A percentile compares a stretch with the other conserved stretches of the same genome.
These are phyloP conservation scores for Diaporthe amygdali DNA, from an alignment of 2,329 filamentous ascomycete species.

Conservation along the genomic window DNA sequence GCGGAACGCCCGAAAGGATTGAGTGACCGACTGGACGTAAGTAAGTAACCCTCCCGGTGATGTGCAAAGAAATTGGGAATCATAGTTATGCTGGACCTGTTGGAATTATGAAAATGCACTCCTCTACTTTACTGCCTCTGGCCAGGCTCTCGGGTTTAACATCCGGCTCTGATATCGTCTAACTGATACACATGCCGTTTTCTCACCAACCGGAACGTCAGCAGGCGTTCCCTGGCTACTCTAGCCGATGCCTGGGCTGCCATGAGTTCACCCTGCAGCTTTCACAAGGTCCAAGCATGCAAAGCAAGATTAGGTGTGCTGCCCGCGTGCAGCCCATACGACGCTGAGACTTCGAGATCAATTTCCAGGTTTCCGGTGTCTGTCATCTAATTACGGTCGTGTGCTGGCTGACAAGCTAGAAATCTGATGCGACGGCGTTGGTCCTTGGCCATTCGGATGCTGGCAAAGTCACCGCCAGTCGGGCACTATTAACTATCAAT, in stretches of 20 bases:
- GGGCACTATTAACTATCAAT: not conserved
- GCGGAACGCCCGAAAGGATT: not conserved
- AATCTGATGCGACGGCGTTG: constrained; percentile 4
- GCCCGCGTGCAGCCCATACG: constrained; percentile 5
- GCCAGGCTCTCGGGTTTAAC: constrained; percentile 3
- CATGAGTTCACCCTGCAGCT: constrained; percentile 17
- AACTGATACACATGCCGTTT: constrained; percentile 16
- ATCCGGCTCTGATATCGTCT: constrained; percentile 1
- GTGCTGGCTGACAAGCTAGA: not conserved
- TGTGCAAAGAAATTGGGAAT: constrained; percentile 1
- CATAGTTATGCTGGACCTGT: not conserved
- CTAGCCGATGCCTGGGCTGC: constrained; percentile 9
- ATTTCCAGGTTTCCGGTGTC: constrained; percentile 10
- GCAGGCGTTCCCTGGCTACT: constrained; percentile 2
- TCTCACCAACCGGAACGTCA: constrained; percentile 10
- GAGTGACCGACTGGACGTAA: not conserved
- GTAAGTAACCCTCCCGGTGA: not conserved
- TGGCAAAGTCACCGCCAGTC: constrained; percentile 8
- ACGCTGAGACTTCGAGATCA: constrained; percentile 6
- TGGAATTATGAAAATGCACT: constrained; percentile 7
- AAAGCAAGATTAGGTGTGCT: not conserved
- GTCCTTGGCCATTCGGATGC: not conserved
- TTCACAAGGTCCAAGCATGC: not conserved
- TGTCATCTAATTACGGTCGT: not conserved
- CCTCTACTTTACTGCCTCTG: not conserved